Conservation (phyloP, 2,329 filamentous ascomycete genomes). For the Chrysosporium keratinophilum region DNA sequence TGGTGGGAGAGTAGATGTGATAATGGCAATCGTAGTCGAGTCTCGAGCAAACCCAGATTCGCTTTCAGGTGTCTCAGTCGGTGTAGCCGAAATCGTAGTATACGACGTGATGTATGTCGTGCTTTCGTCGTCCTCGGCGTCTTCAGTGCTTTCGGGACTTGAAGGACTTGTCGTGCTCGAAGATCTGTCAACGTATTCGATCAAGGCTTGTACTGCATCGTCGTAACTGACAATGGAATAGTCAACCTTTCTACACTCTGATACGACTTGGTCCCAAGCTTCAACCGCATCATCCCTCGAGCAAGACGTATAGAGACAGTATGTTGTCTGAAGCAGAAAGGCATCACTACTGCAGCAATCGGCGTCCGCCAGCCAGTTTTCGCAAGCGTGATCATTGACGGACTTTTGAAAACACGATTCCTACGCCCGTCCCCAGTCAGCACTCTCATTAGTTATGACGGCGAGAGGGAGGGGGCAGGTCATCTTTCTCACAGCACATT, state of each 20-base stretch:
- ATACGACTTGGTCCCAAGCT: neutral
- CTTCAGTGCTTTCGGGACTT: no score
- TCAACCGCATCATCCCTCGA: neutral
- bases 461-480: neutral
- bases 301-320: neutral
- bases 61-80: neutral
- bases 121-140: neutral
- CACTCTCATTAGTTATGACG: neutral
- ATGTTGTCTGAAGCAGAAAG: neutral
- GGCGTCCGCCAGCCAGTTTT: neutral
- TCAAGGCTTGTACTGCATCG: neutral
- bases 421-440: neutral
- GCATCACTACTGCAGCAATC: neutral
- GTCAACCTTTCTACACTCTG: neutral
- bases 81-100: neutral
- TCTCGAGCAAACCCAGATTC: neutral
- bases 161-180: neutral
- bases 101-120: neutral
- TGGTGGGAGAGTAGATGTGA: neutral
- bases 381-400: neutral
- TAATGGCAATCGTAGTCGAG: neutral
- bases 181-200: neutral
- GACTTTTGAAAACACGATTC: neutral
- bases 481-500: neutral
- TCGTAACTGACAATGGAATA: neutral